A percentile compares a stretch with the other conserved stretches of the same genome.
These are phyloP conservation scores for Apiospora kogelbergensis DNA, from an alignment of 2,329 filamentous ascomycete species.

Conservation along the genomic window DNA sequence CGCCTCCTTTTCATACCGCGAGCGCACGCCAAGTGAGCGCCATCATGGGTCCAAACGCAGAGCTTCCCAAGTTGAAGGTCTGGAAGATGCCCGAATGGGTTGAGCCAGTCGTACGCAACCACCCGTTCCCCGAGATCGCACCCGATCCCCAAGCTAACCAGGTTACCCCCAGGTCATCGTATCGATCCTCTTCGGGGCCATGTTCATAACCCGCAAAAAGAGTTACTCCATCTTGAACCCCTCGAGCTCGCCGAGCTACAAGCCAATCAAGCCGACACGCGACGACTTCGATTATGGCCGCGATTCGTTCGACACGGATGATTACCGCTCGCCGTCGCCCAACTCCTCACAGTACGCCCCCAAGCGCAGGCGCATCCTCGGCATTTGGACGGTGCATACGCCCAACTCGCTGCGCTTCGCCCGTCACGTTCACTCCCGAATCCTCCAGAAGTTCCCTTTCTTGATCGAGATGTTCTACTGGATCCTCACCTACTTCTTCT, in stretches of 20 bases:
- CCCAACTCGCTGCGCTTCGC: constrained; percentile 60
- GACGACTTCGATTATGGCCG: constrained; percentile 11
- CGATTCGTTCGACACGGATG: constrained; percentile 17
- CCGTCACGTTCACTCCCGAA: constrained; percentile 55
- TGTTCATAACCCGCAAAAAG: constrained; percentile 37
- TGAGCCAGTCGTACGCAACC: constrained; percentile 31
- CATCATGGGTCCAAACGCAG: not conserved
- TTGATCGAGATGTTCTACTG: constrained; percentile 75
- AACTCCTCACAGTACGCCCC: constrained; percentile 22
- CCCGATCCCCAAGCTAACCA: not conserved
- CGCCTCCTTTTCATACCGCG: not conserved
- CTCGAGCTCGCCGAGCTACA: constrained; percentile 18
- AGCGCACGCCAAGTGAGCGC: not conserved
- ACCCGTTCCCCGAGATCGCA: not conserved
- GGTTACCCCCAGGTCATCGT: constrained; percentile 32
- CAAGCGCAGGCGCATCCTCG: constrained; percentile 30
- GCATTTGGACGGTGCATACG: constrained; percentile 37
- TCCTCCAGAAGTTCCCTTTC: constrained; percentile 66
- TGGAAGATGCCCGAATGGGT: constrained; percentile 34
- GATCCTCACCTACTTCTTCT: constrained; percentile 65
- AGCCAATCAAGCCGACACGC: constrained; percentile 19
- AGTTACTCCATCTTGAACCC: constrained; percentile 33
- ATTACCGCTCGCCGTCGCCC: constrained; percentile 11
- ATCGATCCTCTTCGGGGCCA: constrained; percentile 36
- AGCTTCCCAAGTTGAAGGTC: constrained; percentile 8